These are phyloP conservation scores for Colletotrichum lupini DNA, from an alignment of 2,329 filamentous ascomycete genomes.

Conservation along the genomic window DNA sequence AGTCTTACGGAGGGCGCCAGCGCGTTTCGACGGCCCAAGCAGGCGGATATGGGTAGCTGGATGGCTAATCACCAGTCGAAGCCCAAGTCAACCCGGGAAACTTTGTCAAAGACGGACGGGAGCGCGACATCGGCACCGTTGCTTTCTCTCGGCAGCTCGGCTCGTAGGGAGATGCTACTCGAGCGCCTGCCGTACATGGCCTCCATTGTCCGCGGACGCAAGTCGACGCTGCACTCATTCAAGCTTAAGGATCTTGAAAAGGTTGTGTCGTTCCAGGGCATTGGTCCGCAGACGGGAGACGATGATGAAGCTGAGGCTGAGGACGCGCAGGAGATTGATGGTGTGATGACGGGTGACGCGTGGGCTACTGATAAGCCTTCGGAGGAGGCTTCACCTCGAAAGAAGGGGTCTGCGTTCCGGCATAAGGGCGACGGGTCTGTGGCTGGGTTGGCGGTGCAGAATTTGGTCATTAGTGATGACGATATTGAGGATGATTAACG, in stretches of 20 bases:
- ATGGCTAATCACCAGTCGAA: constrained; percentile 37
- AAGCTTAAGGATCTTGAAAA: constrained; percentile 71
- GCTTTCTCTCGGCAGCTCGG: constrained; percentile 72
- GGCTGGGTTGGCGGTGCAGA: constrained; percentile 65
- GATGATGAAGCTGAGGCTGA: constrained; percentile 56
- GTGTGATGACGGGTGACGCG: constrained; percentile 52
- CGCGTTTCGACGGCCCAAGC: constrained; percentile 59
- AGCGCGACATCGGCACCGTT: constrained; percentile 53
- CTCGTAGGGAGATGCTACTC: constrained; percentile 79
- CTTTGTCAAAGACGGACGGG: constrained; percentile 11
- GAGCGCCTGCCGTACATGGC: constrained; percentile 90
- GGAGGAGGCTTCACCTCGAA: constrained; percentile 63
- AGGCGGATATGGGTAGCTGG: constrained; percentile 41
- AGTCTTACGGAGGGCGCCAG: constrained; percentile 58
- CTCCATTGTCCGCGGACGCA: constrained; percentile 65
- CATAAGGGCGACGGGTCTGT: constrained; percentile 45
- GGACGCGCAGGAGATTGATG: constrained; percentile 50
- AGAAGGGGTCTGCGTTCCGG: constrained; percentile 55
- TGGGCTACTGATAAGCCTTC: constrained; percentile 73
- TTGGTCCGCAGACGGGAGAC: constrained; percentile 59
- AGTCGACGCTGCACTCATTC: constrained; percentile 47
- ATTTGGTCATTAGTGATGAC: constrained; percentile 81
- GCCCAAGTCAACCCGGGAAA: not conserved
- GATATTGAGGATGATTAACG: constrained; percentile 76
- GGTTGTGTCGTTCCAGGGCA: constrained; percentile 74